Conservation (phyloP, 208 protist genomes). For the Trypanosoma grayi region DNA sequence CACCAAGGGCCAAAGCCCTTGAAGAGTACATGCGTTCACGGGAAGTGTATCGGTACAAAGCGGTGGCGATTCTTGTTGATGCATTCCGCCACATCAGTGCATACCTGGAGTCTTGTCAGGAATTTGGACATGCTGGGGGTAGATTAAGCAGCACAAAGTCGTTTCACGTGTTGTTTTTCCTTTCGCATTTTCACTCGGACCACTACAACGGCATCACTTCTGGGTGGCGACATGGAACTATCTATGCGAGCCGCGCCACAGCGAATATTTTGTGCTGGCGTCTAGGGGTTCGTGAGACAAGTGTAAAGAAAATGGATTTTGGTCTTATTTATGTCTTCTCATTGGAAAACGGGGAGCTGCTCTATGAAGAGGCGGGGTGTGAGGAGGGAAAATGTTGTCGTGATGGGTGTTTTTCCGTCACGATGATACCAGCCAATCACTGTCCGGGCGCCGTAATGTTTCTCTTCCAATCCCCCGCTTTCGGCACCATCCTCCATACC, state of each 20-base stretch:
- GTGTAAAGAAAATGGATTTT: constrained; percentile 50
- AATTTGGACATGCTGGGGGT: background rate
- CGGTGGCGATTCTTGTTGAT: constrained; percentile 67
- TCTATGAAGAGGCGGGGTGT: constrained; percentile 10
- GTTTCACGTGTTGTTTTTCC: constrained; percentile 57
- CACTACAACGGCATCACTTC: constrained; percentile 81
- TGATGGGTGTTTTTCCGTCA: constrained; percentile 34
- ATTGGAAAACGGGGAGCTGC: constrained; percentile 25
- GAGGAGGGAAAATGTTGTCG: constrained; percentile 16
- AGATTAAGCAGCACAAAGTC: background rate
- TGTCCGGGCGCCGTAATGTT: constrained; percentile 91
- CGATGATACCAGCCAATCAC: constrained; percentile 86
- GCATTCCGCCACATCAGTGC: constrained; percentile 38
- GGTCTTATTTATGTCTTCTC: constrained; percentile 52
- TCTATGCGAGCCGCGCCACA: constrained; percentile 72
- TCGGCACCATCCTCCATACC: constrained; percentile 82
- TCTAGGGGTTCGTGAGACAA: constrained; percentile 39
- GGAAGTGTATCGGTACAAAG: constrained; percentile 37
- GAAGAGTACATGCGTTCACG: constrained; percentile 56
- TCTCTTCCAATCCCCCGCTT: constrained; percentile 60
- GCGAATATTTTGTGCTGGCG: constrained; percentile 45
- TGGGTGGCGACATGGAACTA: constrained; percentile 44
- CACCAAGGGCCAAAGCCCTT: constrained; percentile 6
- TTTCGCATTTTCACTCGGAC: constrained; percentile 92
- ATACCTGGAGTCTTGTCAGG: constrained; percentile 8